Base-by-base conservation (phyloP, 2,329 filamentous ascomycete species). In the Ploettnerulaceae sp. region DNA sequence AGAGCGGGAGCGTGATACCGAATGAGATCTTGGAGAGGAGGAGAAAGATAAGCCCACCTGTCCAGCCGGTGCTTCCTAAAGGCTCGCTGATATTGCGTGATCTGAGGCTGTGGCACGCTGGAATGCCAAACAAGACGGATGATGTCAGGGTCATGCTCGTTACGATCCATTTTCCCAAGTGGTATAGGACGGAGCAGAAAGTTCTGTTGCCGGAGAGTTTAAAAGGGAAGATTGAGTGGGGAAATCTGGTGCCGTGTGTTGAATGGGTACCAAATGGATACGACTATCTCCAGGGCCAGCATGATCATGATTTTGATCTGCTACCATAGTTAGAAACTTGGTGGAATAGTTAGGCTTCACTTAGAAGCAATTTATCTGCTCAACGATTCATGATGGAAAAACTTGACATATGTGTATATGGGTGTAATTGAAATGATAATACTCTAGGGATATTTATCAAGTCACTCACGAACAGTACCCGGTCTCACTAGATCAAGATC, bases 41-140 rank as follows among this genome's bases (percentile, higher is more conserved):
- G 4, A 47, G 63, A 3, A 46, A 54, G 3, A 51, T 64, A 2
- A 60, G 67, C 2, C 66, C 70, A 2, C 74, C 74, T 0, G 57
- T 68, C 3, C 76, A 79, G 53, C 73, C 75, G 0, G 43, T 60
- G 1, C 66, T 79, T 0, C 65, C 65, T 17, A 79, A 77, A 53
- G 77, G 78, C 0, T 71, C 71, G 17, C 54, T 82, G 15, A 66
- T 81, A 12, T 57, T 82, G 14, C 68, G 79, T 1, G 78, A 82
- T 58, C 60, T 82, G 38, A 64, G 79, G 15, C 66, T 81, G 5
- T 82, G 79, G 77, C 77, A 82, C 59, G 77, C 76, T 0, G 79
- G 77, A 0, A 79, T 79, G 72, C 77, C 77, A 1, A 82, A 82
- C 52, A 52, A 56, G 29, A 73, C 71, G 0, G 58, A 67, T 4